phyloP scores from a whole-genome alignment of 495 filamentous ascomycete species.

The Bombardia bombarda region DNA sequence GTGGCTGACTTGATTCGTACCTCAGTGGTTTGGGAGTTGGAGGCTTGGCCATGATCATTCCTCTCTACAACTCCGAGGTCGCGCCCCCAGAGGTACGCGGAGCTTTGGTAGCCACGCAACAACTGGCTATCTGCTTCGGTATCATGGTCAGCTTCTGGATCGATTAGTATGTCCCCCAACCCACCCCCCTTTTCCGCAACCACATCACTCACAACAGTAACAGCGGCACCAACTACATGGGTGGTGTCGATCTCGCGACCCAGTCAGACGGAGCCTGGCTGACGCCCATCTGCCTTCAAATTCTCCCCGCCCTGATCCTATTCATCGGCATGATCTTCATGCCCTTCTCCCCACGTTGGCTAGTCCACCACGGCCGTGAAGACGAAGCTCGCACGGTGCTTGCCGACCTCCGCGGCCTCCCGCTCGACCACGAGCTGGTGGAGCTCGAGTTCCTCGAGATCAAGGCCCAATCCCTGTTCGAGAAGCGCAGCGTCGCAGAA shows the following conservation, averaged over 20 bases:
- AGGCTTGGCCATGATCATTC: conserved; percentile 57
- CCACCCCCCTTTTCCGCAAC: neutral
- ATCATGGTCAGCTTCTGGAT: conserved; percentile 86
- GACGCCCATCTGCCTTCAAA: conserved; percentile 54
- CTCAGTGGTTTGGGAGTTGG: conserved; percentile 59
- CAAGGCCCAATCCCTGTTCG: conserved; percentile 68
- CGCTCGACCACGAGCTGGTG: conserved; percentile 54
- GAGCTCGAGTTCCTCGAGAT: conserved; percentile 77
- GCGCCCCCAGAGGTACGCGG: conserved; percentile 55
- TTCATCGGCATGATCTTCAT: conserved; percentile 69
- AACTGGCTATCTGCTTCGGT: conserved; percentile 74
- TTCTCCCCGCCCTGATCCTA: conserved; percentile 51
- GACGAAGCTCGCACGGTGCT: conserved; percentile 62
- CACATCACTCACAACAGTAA: neutral
- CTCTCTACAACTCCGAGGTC: conserved; percentile 65
- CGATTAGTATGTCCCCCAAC: conserved; percentile 42
- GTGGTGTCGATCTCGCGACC: conserved; percentile 48
- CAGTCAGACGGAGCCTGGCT: conserved; percentile 68
- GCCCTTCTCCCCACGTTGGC: conserved; percentile 77
- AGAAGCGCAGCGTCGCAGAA: conserved; percentile 64
- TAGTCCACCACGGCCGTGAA: conserved; percentile 65
- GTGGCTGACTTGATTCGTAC: neutral
- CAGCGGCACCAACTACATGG: conserved; percentile 64
- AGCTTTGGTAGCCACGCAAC: conserved; percentile 68
- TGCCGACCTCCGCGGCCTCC: conserved; percentile 54